These are phyloP conservation scores for Glycine latifolia DNA, from an alignment of 306 rosid species.

Conservation along the genomic window DNA sequence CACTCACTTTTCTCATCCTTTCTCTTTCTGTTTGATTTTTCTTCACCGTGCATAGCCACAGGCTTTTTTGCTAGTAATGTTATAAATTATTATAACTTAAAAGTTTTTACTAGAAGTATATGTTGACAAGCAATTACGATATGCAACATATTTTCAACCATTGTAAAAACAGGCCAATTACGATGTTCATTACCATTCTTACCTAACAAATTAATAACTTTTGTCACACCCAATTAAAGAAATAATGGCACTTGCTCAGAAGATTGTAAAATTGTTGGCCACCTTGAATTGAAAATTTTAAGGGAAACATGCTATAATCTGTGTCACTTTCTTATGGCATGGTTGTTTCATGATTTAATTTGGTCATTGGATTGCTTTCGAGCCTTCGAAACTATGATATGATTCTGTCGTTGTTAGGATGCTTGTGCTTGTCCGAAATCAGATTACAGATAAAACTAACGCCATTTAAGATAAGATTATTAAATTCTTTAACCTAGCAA, in stretches of 20 bases:
- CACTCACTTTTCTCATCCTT: too few relatives aligned
- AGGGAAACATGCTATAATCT: not conserved
- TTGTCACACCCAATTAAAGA: slow-evolving; percentile 1
- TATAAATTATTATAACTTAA: not conserved
- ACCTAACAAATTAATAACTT: slow-evolving; percentile 10
- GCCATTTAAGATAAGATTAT: slow-evolving; percentile 4
- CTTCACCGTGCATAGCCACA: too few relatives aligned
- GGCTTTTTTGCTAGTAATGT: not conserved
- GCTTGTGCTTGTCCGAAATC: slow-evolving; percentile 10
- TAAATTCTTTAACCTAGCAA: not conserved
- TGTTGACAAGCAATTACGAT: not conserved
- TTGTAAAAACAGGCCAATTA: not conserved
- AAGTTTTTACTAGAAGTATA: not conserved
- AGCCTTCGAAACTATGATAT: not conserved
- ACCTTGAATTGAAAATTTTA: slow-evolving; percentile 1
- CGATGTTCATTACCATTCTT: not conserved
- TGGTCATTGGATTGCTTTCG: not conserved
- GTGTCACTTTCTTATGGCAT: not conserved
- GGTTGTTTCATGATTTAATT: slow-evolving; percentile 6
- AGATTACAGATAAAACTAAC: slow-evolving; percentile 4
- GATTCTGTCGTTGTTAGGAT: slow-evolving; percentile 2
- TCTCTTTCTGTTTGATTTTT: too few relatives aligned
- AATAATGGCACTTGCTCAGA: not conserved
- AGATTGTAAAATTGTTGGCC: slow-evolving; percentile 1
- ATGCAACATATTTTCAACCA: not conserved